These are phyloP conservation scores for Botryococcus braunii DNA, from an alignment of 163 green algal species.

Conservation along the genomic window DNA sequence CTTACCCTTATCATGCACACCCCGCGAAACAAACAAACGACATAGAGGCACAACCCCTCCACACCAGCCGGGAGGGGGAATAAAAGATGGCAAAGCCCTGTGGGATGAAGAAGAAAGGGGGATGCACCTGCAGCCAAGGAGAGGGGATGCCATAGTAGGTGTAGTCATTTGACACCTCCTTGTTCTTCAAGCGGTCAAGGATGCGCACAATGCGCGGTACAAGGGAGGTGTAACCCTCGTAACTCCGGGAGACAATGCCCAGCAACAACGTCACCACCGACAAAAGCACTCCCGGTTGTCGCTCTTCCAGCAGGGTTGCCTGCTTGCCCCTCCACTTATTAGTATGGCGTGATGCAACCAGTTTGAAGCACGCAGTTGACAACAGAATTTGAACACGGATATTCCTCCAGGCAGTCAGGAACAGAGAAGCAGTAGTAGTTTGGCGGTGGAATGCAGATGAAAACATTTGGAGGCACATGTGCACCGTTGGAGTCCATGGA, in stretches of 20 bases:
- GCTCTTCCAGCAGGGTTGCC: slow-evolving; percentile 73
- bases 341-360: too few relatives aligned
- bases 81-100: background rate
- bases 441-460: too few relatives aligned
- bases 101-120: too few relatives aligned
- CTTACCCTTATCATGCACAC: too few relatives aligned
- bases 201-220: slow-evolving; percentile 67
- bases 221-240: slow-evolving; percentile 71
- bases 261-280: slow-evolving; percentile 74
- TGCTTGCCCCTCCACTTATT: too few relatives aligned
- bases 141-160: slow-evolving; percentile 96
- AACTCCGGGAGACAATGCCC: slow-evolving; percentile 63
- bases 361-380: too few relatives aligned
- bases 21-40: background rate
- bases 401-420: too few relatives aligned
- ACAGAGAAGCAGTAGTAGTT: too few relatives aligned
- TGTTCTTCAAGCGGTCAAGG: slow-evolving; percentile 58
- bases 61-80: background rate
- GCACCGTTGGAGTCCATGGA: too few relatives aligned
- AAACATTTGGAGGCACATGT: too few relatives aligned
- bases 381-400: too few relatives aligned
- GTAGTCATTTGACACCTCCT: slow-evolving; percentile 77
- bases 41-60: background rate
- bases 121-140: slow-evolving; percentile 88
- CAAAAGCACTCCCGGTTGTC: slow-evolving; percentile 65